Percentiles rank a stretch among this genome's conserved stretches.
phyloP scores from a whole-genome alignment of 768 basidiomycete species.

The Neoboletus magnificus region DNA sequence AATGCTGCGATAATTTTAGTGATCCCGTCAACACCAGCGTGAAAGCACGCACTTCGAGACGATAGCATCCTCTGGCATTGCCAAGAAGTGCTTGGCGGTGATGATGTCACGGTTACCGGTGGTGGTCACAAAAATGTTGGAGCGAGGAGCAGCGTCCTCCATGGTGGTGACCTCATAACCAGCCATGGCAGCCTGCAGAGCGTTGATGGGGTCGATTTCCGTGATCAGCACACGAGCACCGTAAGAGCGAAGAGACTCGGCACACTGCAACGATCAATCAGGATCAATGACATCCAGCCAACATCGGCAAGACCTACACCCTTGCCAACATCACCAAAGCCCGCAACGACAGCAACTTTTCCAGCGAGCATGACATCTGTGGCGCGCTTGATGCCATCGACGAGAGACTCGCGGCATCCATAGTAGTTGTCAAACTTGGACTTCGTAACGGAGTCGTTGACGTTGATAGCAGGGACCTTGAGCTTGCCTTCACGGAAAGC shows the following conservation, averaged over 20 bases:
- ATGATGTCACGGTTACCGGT: slow-evolving; percentile 99
- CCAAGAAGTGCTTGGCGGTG: slow-evolving; percentile 83
- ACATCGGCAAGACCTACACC: slow-evolving; percentile 61
- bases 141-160: slow-evolving; percentile 89
- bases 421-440: slow-evolving; percentile 99
- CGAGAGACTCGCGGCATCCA: slow-evolving; percentile 98
- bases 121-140: slow-evolving; percentile 95
- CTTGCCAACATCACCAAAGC: slow-evolving; percentile 99
- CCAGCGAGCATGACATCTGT: slow-evolving; percentile 99
- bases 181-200: slow-evolving; percentile 99
- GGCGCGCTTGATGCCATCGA: slow-evolving; percentile 99
- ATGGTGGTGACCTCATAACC: slow-evolving; percentile 98
- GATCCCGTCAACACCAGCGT: slow-evolving; percentile 1
- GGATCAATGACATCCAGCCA: not conserved
- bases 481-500: slow-evolving; percentile 93
- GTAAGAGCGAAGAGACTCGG: slow-evolving; percentile 95
- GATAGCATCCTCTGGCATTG: slow-evolving; percentile 97
- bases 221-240: slow-evolving; percentile 95
- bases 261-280: slow-evolving; percentile 60
- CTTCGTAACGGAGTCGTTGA: slow-evolving; percentile 99
- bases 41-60: slow-evolving; percentile 81
- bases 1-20: slow-evolving; percentile 47
- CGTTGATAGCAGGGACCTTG: slow-evolving; percentile 98
- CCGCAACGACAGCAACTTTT: slow-evolving; percentile 98
- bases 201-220: slow-evolving; percentile 99